Conservation (phyloP, 768 basidiomycete species). For the Gymnopilus junonius region DNA sequence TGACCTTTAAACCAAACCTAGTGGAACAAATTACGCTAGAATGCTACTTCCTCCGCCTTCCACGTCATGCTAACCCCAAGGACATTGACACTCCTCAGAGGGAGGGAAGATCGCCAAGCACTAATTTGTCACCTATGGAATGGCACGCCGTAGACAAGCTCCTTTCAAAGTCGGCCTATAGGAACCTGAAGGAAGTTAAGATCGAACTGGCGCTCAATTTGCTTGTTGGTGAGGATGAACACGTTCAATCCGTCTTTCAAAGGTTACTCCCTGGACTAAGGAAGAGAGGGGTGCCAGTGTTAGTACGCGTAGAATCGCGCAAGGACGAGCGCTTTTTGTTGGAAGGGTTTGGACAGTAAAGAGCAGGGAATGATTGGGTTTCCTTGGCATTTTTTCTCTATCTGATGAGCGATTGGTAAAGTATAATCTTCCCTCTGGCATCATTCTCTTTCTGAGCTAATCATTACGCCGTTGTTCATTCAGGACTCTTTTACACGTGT, state of each 20-base stretch:
- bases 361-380: too few relatives aligned
- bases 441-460: too few relatives aligned
- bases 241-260: slow-evolving; percentile 9
- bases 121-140: slow-evolving; percentile 8
- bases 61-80: background rate
- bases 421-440: background rate
- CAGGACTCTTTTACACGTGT: too few relatives aligned
- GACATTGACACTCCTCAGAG: background rate
- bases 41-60: slow-evolving; percentile 20
- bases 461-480: too few relatives aligned
- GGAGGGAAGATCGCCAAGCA: background rate
- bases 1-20: slow-evolving; percentile 4
- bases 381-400: background rate
- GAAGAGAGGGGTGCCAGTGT: background rate
- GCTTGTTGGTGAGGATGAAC: background rate
- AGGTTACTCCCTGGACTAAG: slow-evolving; percentile 7
- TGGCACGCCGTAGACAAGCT: slow-evolving; percentile 24
- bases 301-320: background rate
- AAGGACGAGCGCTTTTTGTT: slow-evolving; percentile 7
- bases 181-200: slow-evolving; percentile 12
- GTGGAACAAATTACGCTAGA: slow-evolving; percentile 22
- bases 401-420: background rate
- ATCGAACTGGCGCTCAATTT: slow-evolving; percentile 17
- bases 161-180: slow-evolving; percentile 12
- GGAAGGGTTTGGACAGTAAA: background rate